Evolutionary conservation across 1,139 yeast species (phyloP), one percentile per base, ranked within the genome.

Genomic region (Protomyces lactucae-debilis): DNA sequence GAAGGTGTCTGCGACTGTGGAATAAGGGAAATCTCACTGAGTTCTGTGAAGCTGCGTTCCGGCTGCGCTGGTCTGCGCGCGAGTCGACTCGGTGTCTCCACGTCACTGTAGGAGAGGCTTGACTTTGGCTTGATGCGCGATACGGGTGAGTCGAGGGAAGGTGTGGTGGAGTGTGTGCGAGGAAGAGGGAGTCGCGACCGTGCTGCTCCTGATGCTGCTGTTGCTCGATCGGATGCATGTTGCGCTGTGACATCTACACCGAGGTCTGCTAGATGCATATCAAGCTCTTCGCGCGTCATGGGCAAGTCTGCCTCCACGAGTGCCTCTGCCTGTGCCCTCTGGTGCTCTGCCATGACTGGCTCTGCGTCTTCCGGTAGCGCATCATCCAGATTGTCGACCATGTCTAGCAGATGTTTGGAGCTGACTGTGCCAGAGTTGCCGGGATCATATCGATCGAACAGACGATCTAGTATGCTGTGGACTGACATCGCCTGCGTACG

Each of bases 371-470:
- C 59, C 14, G 64, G 59, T 16, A 52, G 59, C 32, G 54, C 21
- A 6, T 52, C 55, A 25, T 60, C 64, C 32, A 60, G 52, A 35
- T 54, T 52, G 48, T 60, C 64, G 18, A 60, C 55, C 12, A 60
- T 21, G 16, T 48, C 45, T n/a, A 60, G 55, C 32, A 60, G 46
- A 35, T 54, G 39, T 21, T 46, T 36, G 3, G 64, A 43, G 25
- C 54, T 54, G 23, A 60, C 54, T 3, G 36, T 43, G 9, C 64
- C 64, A 4, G 59, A 54, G n/a, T 43, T 45, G 23, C 23, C 9
- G 5, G 59, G 59, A 48, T 60, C 64, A 32, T 32, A 60, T 16
- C 35, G 54, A 10, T 35, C 51, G 18, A 54, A 60, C 3, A 60
- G 46, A 16, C 23, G 48, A 14, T 60, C 59, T 37, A 60, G 53